These are phyloP conservation scores for Coemansia erecta DNA, from an alignment of 192 early-diverging fungal genomes.

Conservation along the genomic window DNA sequence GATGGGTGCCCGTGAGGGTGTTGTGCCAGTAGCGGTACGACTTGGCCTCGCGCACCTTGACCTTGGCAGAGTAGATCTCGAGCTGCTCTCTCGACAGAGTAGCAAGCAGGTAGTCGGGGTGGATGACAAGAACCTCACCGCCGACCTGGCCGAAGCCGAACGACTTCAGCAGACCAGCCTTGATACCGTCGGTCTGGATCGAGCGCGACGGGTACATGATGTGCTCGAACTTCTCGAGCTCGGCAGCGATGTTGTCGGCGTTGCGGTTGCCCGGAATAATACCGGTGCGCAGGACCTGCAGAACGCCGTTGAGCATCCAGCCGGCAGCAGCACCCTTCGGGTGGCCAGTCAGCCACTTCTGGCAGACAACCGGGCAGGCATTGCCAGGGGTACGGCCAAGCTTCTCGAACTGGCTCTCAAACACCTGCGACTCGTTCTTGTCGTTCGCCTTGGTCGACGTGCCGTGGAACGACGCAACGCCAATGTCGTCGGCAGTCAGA, in stretches of 20 bases:
- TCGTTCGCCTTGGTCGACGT: conserved; percentile 94
- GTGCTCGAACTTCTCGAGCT: conserved; percentile 74
- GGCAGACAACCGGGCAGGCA: conserved; percentile 75
- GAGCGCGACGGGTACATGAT: conserved; percentile 74
- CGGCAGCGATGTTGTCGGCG: conserved; percentile 47
- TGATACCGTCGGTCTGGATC: conserved; percentile 66
- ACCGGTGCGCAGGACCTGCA: conserved; percentile 81
- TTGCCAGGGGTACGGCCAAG: conserved; percentile 87
- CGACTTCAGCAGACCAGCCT: conserved; percentile 64
- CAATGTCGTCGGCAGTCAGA: conserved; percentile 83
- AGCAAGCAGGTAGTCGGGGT: conserved; percentile 67
- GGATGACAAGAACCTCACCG: conserved; percentile 63
- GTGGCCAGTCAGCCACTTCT: conserved; percentile 90
- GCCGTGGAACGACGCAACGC: conserved; percentile 92
- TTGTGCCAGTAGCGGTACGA: conserved; percentile 41
- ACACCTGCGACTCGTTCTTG: conserved; percentile 87
- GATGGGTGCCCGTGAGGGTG: conserved; percentile 30
- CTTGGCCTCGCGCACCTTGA: conserved; percentile 7
- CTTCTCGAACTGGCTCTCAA: conserved; percentile 82
- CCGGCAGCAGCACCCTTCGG: conserved; percentile 90
- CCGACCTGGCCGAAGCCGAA: conserved; percentile 77
- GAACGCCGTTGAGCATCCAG: conserved; percentile 91
- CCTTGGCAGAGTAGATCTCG: conserved; percentile 18
- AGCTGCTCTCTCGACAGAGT: conserved; percentile 14
- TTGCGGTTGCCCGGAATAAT: conserved; percentile 95